Percentiles rank a stretch among this genome's conserved stretches.
These are phyloP conservation scores for Linnemannia exigua DNA, from an alignment of 192 early-diverging fungal species.

Conservation along the genomic window DNA sequence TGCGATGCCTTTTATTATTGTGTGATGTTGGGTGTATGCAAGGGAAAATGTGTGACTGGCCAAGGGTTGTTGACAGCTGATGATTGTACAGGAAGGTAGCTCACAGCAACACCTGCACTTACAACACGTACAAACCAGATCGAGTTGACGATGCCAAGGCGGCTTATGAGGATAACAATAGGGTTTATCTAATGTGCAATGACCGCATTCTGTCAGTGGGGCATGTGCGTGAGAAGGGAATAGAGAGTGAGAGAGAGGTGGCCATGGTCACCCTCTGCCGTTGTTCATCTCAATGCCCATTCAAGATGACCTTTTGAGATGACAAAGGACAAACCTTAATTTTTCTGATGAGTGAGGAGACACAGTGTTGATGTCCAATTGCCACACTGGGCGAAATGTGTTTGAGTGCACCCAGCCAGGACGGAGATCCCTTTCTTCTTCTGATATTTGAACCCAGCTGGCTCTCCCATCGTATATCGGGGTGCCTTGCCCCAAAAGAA, in stretches of 20 bases:
- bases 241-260: not conserved
- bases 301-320: constrained; percentile 8
- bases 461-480: too few relatives aligned
- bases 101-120: not conserved
- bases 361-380: not conserved
- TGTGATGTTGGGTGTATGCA: not conserved
- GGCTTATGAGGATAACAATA: not conserved
- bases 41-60: not conserved
- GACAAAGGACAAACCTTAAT: constrained; percentile 1
- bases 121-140: not conserved
- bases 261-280: not conserved
- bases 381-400: not conserved
- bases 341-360: not conserved
- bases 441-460: too few relatives aligned
- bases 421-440: not conserved
- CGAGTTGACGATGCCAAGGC: not conserved
- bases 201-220: not conserved
- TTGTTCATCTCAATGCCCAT: not conserved
- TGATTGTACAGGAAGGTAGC: not conserved
- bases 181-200: not conserved
- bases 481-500: too few relatives aligned
- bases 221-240: not conserved
- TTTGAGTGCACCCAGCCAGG: not conserved
- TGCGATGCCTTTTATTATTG: not conserved
- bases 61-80: not conserved